Conservation (phyloP, 345 rosid species). For the Populus pruinosa region DNA sequence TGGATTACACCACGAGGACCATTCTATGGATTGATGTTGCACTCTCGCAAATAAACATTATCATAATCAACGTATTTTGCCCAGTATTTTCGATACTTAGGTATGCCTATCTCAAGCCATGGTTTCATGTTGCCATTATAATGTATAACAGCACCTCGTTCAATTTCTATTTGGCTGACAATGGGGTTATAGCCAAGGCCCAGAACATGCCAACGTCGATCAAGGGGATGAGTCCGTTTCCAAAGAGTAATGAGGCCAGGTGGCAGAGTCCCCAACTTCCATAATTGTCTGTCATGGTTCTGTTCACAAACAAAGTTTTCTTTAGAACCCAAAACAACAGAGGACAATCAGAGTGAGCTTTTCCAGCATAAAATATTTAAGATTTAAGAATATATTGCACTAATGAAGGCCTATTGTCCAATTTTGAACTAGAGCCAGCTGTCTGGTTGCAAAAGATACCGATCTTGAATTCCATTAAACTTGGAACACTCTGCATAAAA, state of each 20-base stretch:
- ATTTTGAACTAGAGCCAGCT: not conserved
- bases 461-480: not conserved
- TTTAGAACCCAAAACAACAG: not conserved
- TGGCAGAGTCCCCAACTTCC: conserved; percentile 77
- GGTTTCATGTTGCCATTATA: conserved; percentile 86
- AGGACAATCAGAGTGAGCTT: not conserved
- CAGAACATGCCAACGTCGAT: conserved; percentile 60
- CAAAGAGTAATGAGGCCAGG: conserved; percentile 80
- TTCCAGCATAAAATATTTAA: not conserved
- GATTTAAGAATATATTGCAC: conserved; percentile 2
- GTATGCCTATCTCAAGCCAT: conserved; percentile 90
- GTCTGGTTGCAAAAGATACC: not conserved
- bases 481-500: not conserved
- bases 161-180: conserved; percentile 66
- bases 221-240: conserved; percentile 60
- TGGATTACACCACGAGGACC: not conserved
- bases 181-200: conserved; percentile 87
- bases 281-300: conserved; percentile 67
- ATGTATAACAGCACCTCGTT: conserved; percentile 69
- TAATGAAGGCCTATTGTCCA: not conserved
- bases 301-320: conserved; percentile 26
- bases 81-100: conserved; percentile 66
- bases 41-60: conserved; percentile 63
- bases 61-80: conserved; percentile 60
- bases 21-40: conserved; percentile 67